Evolutionary conservation across 495 filamentous ascomycete species (phyloP), one percentile per base, ranked within the genome.

Genomic region (Emericellopsis terricola): DNA sequence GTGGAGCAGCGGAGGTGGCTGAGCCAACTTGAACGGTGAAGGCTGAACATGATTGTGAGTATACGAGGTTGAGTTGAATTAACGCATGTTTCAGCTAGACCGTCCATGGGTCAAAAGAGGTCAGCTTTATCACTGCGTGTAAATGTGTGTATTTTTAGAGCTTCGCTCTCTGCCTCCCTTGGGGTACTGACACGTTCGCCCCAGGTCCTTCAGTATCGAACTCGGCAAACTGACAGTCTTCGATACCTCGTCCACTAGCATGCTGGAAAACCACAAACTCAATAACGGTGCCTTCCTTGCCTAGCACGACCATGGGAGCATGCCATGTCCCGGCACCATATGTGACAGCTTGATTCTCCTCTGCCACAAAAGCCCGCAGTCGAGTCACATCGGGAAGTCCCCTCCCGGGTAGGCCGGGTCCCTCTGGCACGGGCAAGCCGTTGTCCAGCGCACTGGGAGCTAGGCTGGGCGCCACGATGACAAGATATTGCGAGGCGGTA

Each of bases 281-380:
- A 8, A 65, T 19, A 45, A 78, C 76, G 18, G 84, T 67, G 15
- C 69, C 60, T 21, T 60, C 42, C 30, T 57, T 46, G 1, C 87
- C 89, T 15, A 94, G 47, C 29, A 83, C 85, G 11, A 79, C 82
- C 89, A 97, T 96, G 2, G 89, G 89, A 41, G 87, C 85, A 65
- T 97, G 89, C 87, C 91, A 97, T 28, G 83, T 94, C 11, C 82
- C 89, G 11, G 77, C 71, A 9, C 69, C 80, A 55, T 96, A 97
- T 11, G 84, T 94, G 14, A 97, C 80, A 2, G 82, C 86, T 62
- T 91, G 81, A 9, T 69, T 62, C 5, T 76, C 74, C n/a, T 59
- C 68, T 8, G 81, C 87, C 18, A 87, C 48, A 47, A 94, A 96
- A 1, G 83, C 89, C 42, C 60, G 69, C 19, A 87, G 32, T 15